Base-by-base conservation (phyloP, 805 yeast species). In the Phaffomyces antillensis region DNA sequence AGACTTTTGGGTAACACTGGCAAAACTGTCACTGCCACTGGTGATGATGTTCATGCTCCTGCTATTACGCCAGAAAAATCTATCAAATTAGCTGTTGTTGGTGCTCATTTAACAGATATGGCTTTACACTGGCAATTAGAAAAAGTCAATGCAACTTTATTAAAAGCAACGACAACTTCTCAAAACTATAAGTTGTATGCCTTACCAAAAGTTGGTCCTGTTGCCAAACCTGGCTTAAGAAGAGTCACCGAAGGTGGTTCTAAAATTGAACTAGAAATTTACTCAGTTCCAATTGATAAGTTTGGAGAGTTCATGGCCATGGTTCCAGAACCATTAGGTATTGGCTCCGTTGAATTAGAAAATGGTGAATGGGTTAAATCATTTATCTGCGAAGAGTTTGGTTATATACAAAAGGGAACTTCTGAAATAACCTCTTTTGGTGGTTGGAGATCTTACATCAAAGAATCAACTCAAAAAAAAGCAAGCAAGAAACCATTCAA, bases 271-370 rank as follows among this genome's bases (percentile, higher is more conserved):
- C 64, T 91, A 32, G 99, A 91, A 65, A 75, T 88, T 17, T 91
- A 91, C 70, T 77, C 90, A 40, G 76, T 91, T 41, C 96, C 98
- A 28, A 62, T 62, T 28, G 89, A 79, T 52, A 68, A 65, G 13
- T 88, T 91, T 65, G 98, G 97, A 52, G 75, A 73, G 20, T 93
- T 91, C 58, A 83, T 93, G 26, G 60, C 83, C 6, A 80, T 85
- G 85, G 96, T 91, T 31, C 97, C 98, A 13, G 85, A 85, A 53
- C 99, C 99, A 20, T 72, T 91, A 50, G 99, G 96, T 37, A 90
- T 91, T 57, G 99, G 99, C 10, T 80, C 93, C 20, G 91, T 88
- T 42, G 95, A 90, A 65, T 75, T 89, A 36, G 81, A 72, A 42
- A 68, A 76, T 47, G 97, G 97, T 33, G 77, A 80, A 52, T 79